phyloP scores from a whole-genome alignment of 768 basidiomycete species.

The Psilocybe subaeruginosa region DNA sequence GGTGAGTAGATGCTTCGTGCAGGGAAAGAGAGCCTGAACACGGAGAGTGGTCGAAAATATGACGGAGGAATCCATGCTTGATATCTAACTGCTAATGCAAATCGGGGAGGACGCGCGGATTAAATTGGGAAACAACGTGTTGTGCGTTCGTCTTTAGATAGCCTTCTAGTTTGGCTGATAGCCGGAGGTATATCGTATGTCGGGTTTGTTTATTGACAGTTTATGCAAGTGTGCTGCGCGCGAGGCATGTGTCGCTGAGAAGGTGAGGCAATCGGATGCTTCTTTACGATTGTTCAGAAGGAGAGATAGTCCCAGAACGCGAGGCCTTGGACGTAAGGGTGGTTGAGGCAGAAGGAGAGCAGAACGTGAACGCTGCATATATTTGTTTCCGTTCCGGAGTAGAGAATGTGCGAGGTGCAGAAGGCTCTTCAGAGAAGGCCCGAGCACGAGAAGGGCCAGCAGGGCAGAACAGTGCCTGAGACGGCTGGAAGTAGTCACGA shows the following conservation, averaged over 20 bases:
- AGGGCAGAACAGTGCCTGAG: slow-evolving; percentile 32
- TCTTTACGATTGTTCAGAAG: slow-evolving; percentile 14
- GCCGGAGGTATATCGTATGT: slow-evolving; percentile 6
- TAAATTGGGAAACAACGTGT: slow-evolving; percentile 23
- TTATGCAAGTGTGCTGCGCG: slow-evolving; percentile 9
- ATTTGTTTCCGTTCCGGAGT: slow-evolving; percentile 77
- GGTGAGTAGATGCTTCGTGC: background rate
- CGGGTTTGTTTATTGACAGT: slow-evolving; percentile 6
- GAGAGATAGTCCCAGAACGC: slow-evolving; percentile 32
- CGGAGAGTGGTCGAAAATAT: background rate
- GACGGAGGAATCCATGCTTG: slow-evolving; percentile 4
- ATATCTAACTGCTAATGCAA: slow-evolving; percentile 6
- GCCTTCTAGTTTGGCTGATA: slow-evolving; percentile 10
- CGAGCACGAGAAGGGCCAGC: slow-evolving; percentile 24
- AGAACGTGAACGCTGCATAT: slow-evolving; percentile 79
- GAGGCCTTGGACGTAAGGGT: slow-evolving; percentile 53
- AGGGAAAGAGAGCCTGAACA: background rate
- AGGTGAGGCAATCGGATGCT: slow-evolving; percentile 4
- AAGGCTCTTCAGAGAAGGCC: slow-evolving; percentile 28
- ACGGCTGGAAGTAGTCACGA: slow-evolving; percentile 54
- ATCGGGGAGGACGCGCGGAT: slow-evolving; percentile 13
- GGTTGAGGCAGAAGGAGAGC: slow-evolving; percentile 67
- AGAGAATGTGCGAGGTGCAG: slow-evolving; percentile 50
- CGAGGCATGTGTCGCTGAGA: slow-evolving; percentile 18
- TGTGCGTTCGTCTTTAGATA: slow-evolving; percentile 7